These are phyloP conservation scores for Trichoderma reesei DNA, from an alignment of 495 filamentous ascomycete genomes.

Conservation along the genomic window DNA sequence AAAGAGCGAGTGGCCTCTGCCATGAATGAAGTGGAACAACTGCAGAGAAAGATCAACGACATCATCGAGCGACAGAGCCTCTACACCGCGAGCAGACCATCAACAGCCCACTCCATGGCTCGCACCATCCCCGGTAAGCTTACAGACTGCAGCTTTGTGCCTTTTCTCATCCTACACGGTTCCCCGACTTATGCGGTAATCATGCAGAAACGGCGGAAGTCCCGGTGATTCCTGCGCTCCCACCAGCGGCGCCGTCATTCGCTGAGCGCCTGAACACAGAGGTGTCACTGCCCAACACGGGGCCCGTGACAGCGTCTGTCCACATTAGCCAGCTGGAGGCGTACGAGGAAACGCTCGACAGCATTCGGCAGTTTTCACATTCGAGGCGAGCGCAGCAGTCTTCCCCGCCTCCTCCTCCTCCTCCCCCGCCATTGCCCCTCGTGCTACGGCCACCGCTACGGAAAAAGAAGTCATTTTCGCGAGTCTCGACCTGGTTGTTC, in stretches of 20 bases:
- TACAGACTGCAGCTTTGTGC: background rate
- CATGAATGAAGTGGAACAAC: constrained; percentile 39
- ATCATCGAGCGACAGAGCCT: constrained; percentile 44
- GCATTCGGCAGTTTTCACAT: background rate
- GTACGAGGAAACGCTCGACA: constrained; percentile 14
- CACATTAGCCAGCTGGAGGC: constrained; percentile 2
- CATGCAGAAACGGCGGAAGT: constrained; percentile 30
- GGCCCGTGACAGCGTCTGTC: background rate
- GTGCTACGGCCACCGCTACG: constrained; percentile 39
- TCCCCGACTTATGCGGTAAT: background rate
- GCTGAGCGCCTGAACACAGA: constrained; percentile 34
- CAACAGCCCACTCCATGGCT: constrained; percentile 26
- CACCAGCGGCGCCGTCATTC: constrained; percentile 39
- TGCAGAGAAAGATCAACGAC: constrained; percentile 44
- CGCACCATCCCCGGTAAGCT: constrained; percentile 8
- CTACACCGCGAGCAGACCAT: constrained; percentile 39
- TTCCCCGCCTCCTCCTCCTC: constrained; percentile 37
- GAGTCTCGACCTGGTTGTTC: constrained; percentile 47
- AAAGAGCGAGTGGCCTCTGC: constrained; percentile 43
- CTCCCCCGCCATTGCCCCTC: constrained; percentile 30
- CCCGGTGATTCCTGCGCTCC: constrained; percentile 36
- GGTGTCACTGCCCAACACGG: background rate
- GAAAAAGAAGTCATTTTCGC: constrained; percentile 49
- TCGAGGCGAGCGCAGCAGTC: constrained; percentile 11
- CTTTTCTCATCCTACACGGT: background rate